Evolutionary conservation across 2,329 filamentous ascomycete genomes (phyloP).

Genomic region (Boeremia lycopersici): DNA sequence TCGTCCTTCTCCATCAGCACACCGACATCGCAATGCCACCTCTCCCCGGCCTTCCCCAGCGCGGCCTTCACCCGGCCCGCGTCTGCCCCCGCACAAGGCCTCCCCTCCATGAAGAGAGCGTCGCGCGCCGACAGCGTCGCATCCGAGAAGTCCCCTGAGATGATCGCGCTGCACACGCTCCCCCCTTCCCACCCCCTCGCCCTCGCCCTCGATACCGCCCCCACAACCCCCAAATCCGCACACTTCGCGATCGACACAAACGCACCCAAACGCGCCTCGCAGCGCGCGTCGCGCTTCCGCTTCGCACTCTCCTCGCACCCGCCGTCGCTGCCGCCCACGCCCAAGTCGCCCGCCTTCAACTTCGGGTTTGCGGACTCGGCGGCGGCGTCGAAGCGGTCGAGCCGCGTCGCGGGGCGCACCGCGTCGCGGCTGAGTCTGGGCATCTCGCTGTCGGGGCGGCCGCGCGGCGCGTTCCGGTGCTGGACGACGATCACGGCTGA

Average conservation of each 20-base stretch:
- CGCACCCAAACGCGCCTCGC: background rate
- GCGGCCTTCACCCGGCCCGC: slow-evolving; percentile 8
- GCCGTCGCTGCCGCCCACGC: slow-evolving; percentile 1
- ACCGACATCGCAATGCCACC: slow-evolving; percentile 28
- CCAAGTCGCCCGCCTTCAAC: background rate
- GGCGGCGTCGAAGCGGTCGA: background rate
- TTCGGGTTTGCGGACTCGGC: background rate
- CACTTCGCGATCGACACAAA: slow-evolving; percentile 1
- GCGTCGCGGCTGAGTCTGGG: slow-evolving; percentile 28
- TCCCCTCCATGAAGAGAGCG: background rate
- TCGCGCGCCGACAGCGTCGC: background rate
- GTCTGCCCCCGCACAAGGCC: slow-evolving; percentile 1
- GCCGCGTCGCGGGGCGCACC: slow-evolving; percentile 19
- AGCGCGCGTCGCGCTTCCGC: slow-evolving; percentile 11
- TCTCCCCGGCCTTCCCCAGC: slow-evolving; percentile 16
- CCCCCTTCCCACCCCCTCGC: background rate
- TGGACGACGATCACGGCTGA: slow-evolving; percentile 39
- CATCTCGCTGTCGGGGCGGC: slow-evolving; percentile 32
- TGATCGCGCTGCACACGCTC: slow-evolving; percentile 7
- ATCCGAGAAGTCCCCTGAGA: background rate
- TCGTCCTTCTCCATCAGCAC: slow-evolving; percentile 19
- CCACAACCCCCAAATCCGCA: slow-evolving; percentile 5
- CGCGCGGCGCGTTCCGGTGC: slow-evolving; percentile 36
- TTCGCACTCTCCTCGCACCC: slow-evolving; percentile 7
- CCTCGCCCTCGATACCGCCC: background rate